These are phyloP conservation scores for Apostasia ramifera DNA, from an alignment of 106 monocot genomes.

Conservation along the genomic window DNA sequence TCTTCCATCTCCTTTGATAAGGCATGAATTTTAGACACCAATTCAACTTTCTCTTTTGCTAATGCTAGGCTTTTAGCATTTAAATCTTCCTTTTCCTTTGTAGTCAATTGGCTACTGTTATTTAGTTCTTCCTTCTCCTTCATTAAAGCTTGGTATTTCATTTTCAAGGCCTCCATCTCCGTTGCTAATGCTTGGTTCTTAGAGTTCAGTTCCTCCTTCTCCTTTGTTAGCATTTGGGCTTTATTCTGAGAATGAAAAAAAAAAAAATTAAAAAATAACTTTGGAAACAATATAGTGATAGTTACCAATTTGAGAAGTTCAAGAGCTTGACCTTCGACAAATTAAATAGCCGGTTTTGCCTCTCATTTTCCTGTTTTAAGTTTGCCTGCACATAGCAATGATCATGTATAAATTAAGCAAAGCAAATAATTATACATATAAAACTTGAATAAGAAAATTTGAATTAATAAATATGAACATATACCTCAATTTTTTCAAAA, in stretches of 20 bases:
- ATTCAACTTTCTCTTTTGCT: constrained; percentile 49
- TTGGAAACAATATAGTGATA: not conserved
- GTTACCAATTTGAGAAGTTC: not conserved
- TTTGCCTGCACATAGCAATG: constrained; percentile 27
- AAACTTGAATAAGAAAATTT: not conserved
- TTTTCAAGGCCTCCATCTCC: constrained; percentile 67
- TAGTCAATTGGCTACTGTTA: not conserved
- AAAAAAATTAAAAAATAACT: not conserved
- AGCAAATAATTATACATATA: not conserved
- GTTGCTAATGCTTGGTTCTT: constrained; percentile 61
- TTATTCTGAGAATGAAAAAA: constrained; percentile 41
- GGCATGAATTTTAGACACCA: constrained; percentile 6
- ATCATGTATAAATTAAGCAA: not conserved
- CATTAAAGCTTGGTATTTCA: constrained; percentile 28
- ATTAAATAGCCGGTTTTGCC: constrained; percentile 27
- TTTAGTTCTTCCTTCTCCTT: constrained; percentile 53
- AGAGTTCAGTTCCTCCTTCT: constrained; percentile 61
- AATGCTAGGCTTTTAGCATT: constrained; percentile 36
- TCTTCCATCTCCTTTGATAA: constrained; percentile 67
- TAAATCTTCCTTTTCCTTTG: constrained; percentile 9
- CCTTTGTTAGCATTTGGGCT: constrained; percentile 37
- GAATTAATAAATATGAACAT: not conserved
- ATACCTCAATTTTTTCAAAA: constrained; percentile 56
- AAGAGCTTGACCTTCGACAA: constrained; percentile 32
- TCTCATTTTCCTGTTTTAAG: constrained; percentile 56